Percentiles rank a stretch among this genome's conserved stretches.
Evolutionary conservation across 495 filamentous ascomycete genomes (phyloP).

Genomic region (Parathielavia appendiculata): DNA sequence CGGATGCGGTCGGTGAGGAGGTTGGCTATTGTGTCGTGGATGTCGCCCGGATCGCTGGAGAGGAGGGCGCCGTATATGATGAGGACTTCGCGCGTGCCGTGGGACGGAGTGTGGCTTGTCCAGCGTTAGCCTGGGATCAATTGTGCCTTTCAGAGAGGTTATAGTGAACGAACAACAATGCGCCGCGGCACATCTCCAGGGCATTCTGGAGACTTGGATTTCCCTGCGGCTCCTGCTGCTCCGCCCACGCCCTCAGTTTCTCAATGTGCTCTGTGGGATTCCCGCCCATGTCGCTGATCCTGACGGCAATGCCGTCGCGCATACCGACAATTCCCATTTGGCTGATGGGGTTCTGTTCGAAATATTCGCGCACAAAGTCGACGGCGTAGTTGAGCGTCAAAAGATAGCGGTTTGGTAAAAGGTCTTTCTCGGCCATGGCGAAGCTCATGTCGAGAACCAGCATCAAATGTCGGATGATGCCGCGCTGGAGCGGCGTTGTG

Average conservation of each 20-base stretch:
- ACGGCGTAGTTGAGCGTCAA: conserved; percentile 77
- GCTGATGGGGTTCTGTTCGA: conserved; percentile 98
- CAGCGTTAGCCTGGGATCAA: background rate
- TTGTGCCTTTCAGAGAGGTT: background rate
- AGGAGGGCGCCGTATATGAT: conserved; percentile 88
- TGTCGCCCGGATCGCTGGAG: conserved; percentile 88
- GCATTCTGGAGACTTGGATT: conserved; percentile 92
- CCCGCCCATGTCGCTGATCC: conserved; percentile 83
- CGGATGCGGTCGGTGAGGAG: conserved; percentile 77
- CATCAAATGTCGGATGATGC: conserved; percentile 92
- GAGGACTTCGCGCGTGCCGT: conserved; percentile 88
- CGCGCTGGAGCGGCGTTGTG: conserved; percentile 89
- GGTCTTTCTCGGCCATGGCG: conserved; percentile 92
- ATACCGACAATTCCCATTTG: conserved; percentile 88
- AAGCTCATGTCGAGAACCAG: conserved; percentile 88
- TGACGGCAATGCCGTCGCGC: conserved; percentile 80
- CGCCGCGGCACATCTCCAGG: conserved; percentile 85
- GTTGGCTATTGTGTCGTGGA: conserved; percentile 77
- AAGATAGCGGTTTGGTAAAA: conserved; percentile 79
- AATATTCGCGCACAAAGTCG: conserved; percentile 89
- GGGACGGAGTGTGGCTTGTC: conserved; percentile 74
- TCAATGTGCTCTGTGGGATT: conserved; percentile 86
- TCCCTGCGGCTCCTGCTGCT: conserved; percentile 75
- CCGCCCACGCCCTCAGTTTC: conserved; percentile 60
- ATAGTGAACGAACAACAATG: conserved; percentile 60